phyloP scores from a whole-genome alignment of 257 asterid genomes.

The Fraxinus excelsior region DNA sequence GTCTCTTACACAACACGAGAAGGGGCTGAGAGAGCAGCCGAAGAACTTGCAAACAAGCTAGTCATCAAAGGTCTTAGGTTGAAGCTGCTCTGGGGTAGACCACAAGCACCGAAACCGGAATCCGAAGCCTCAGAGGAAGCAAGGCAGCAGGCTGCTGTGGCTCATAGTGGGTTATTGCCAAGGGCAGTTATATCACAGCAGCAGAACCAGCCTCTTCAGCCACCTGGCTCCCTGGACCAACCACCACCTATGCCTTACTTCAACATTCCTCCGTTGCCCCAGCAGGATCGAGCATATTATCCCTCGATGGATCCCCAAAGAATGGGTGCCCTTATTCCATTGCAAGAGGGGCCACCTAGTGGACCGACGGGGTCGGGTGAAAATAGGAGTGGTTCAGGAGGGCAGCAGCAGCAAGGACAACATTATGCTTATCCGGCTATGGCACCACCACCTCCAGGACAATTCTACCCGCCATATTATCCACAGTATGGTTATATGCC shows the following conservation, averaged over 20 bases:
- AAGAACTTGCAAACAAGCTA: conserved; percentile 83
- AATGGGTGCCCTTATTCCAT: conserved; percentile 78
- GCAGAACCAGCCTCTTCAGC: conserved; percentile 70
- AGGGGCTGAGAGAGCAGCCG: conserved; percentile 98
- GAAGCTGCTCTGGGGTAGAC: conserved; percentile 95
- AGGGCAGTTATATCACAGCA: conserved; percentile 92
- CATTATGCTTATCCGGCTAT: conserved; percentile 55
- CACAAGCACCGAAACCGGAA: conserved; percentile 72
- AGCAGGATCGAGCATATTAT: conserved; percentile 72
- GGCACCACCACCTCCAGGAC: conserved; percentile 67
- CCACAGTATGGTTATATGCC: conserved; percentile 71
- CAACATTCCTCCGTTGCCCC: conserved; percentile 81
- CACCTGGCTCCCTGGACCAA: conserved; percentile 56
- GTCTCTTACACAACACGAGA: conserved; percentile 92
- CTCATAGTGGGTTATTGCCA: conserved; percentile 89
- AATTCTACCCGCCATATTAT: conserved; percentile 66
- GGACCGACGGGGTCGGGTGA: conserved; percentile 65
- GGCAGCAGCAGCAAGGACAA: conserved; percentile 45
- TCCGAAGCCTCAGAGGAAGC: conserved; percentile 73
- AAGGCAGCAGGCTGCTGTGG: conserved; percentile 67
- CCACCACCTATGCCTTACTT: conserved; percentile 78
- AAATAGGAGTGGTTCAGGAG: conserved; percentile 42
- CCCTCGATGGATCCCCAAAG: conserved; percentile 99
- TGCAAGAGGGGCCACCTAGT: conserved; percentile 71
- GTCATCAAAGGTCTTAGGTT: conserved; percentile 88